These are phyloP conservation scores for Pseudohyphozyma bogoriensis DNA, from an alignment of 768 basidiomycete species.

Conservation along the genomic window DNA sequence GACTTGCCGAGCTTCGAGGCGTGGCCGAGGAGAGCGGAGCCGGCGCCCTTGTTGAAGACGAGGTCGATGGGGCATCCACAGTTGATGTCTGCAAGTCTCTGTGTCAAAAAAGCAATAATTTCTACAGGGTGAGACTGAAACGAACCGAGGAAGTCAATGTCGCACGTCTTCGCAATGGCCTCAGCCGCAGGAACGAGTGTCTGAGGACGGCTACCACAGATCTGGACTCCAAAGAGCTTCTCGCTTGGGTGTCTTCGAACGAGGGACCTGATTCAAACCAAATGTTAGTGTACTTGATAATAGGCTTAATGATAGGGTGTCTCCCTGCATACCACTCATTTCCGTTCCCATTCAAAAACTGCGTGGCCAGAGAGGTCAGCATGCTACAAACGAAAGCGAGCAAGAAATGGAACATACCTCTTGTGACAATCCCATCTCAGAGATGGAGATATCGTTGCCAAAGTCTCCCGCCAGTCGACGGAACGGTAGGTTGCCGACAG, in stretches of 20 bases:
- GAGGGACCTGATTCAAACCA: no score
- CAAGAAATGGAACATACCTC: slow-evolving; percentile 53
- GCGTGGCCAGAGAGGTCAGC: slow-evolving; percentile 40
- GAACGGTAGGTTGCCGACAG: slow-evolving; percentile 95
- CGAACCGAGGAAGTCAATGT: slow-evolving; percentile 35
- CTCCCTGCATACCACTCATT: slow-evolving; percentile 92
- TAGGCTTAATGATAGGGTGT: slow-evolving; percentile 39
- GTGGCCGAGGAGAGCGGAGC: slow-evolving; percentile 54
- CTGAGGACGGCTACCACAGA: slow-evolving; percentile 78
- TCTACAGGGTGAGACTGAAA: not conserved
- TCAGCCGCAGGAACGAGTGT: slow-evolving; percentile 70
- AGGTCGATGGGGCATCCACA: slow-evolving; percentile 96
- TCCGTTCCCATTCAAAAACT: slow-evolving; percentile 75
- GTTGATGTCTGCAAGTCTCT: slow-evolving; percentile 53
- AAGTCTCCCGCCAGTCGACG: slow-evolving; percentile 73
- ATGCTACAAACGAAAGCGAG: not conserved
- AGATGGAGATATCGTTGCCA: slow-evolving; percentile 79
- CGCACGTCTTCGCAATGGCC: slow-evolving; percentile 59
- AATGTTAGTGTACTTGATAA: no score
- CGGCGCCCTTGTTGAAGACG: slow-evolving; percentile 56
- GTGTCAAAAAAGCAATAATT: not conserved
- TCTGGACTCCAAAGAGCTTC: slow-evolving; percentile 75
- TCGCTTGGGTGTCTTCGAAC: slow-evolving; percentile 66
- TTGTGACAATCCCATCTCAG: slow-evolving; percentile 91
- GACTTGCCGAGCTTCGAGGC: slow-evolving; percentile 75